Evolutionary conservation across 108 stramenopile genomes (phyloP), one percentile per base, ranked within the genome.

Genomic region (Skeletonema potamos): DNA sequence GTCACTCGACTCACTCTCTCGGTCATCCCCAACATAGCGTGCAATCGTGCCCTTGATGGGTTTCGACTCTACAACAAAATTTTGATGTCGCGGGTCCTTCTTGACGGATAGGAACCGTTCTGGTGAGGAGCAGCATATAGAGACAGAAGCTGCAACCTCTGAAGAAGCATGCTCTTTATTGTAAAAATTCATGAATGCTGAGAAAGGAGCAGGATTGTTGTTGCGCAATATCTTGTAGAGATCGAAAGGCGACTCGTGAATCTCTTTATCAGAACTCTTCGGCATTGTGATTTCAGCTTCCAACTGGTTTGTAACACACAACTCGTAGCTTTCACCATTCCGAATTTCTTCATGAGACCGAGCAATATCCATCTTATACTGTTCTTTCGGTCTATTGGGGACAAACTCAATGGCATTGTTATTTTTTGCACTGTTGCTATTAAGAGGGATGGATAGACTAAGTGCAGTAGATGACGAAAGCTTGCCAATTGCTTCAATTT

Each of bases 21-120:
- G 78, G 17, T 75, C 66, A 18, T 27, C 74, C 7, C 84, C 85
- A 54, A 68, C 63, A 57, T 86, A 74, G 27, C 93, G 83, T 8
- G 86, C 74, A 24, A 75, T 75, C 0, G 98, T 99, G 12, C 98
- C 97, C 65, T 98, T 98, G 81, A 99, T 98, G 56, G 98, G 98
- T 84, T 98, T 97, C 1, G 97, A 92, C 74, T 97, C 96, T 6
- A 97, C 90, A 34, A 79, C 57, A 39, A 88, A 77, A 24, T 78
- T 20, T 44, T 28, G 22, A 24, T 51, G 66, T 3, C 54, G 32
- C 68, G 4, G 66, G 27, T 54, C 33, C 54, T 76, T 72, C 62
- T 81, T 84, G 13, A 97, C 86, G 12, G 86, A 87, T 30, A 97
- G 71, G 66, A 97, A 97, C 28, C 95, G 89, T 84, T 99, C 98